These are phyloP conservation scores for Geotrichum restrictum DNA, from an alignment of 1,139 yeast genomes.

Conservation along the genomic window DNA sequence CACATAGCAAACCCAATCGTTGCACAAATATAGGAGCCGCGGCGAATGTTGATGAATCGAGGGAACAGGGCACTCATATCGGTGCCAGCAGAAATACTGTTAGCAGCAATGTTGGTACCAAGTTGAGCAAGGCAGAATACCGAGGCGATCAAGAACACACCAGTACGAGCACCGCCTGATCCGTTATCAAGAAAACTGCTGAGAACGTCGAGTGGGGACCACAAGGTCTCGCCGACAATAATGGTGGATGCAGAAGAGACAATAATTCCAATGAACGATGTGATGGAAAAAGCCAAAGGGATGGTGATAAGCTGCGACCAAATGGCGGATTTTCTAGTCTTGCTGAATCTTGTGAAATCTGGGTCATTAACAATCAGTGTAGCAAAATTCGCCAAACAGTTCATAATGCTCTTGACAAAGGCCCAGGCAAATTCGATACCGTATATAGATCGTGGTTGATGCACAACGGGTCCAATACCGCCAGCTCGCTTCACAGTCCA, in stretches of 20 bases:
- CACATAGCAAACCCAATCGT: constrained; percentile 70
- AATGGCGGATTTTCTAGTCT: constrained; percentile 47
- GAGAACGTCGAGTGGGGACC: constrained; percentile 85
- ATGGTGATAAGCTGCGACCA: constrained; percentile 60
- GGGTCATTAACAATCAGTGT: constrained; percentile 85
- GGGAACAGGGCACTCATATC: constrained; percentile 85
- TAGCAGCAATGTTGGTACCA: constrained; percentile 90
- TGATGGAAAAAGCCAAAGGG: constrained; percentile 73
- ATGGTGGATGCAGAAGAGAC: constrained; percentile 77
- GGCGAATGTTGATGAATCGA: constrained; percentile 70
- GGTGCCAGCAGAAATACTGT: constrained; percentile 85
- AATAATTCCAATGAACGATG: constrained; percentile 80
- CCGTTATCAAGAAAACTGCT: constrained; percentile 58
- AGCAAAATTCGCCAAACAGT: constrained; percentile 78
- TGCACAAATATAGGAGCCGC: constrained; percentile 81
- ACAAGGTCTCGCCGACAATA: constrained; percentile 64
- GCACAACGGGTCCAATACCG: constrained; percentile 68
- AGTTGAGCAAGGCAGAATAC: constrained; percentile 82
- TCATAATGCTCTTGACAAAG: constrained; percentile 72
- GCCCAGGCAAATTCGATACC: constrained; percentile 78
- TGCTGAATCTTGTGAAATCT: constrained; percentile 82
- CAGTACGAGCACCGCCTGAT: constrained; percentile 73
- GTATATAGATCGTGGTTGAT: constrained; percentile 44
- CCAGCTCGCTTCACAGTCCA: constrained; percentile 78
- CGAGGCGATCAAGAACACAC: constrained; percentile 73